Evolutionary conservation across 2,329 filamentous ascomycete genomes (phyloP).

Genomic region (Rhinocladiella similis): DNA sequence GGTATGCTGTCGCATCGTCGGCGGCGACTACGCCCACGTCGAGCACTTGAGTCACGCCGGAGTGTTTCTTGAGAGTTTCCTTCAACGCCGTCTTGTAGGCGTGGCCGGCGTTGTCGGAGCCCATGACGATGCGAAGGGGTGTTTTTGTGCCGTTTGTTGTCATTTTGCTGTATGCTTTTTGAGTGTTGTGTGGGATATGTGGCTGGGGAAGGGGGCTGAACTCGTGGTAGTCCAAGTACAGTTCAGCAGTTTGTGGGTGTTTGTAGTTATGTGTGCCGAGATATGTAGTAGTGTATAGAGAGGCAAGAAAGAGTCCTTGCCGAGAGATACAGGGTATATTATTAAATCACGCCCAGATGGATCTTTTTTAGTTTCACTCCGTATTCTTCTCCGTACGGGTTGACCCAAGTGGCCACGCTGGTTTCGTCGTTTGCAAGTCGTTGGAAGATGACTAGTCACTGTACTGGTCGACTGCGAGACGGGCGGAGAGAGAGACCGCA

Average conservation of each 20-base stretch:
- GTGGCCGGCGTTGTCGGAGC: conserved; percentile 71
- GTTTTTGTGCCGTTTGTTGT: conserved; percentile 17
- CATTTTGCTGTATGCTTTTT: conserved; percentile 8
- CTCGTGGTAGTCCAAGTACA: no score
- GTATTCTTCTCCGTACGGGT: no score
- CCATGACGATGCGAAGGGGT: conserved; percentile 61
- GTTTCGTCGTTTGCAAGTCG: no score
- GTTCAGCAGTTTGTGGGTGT: neutral
- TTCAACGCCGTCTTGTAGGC: conserved; percentile 79
- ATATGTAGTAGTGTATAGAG: no score
- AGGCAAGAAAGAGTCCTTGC: no score
- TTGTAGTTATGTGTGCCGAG: neutral
- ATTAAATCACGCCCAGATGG: no score
- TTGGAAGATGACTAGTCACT: neutral
- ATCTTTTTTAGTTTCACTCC: no score
- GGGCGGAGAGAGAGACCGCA: neutral
- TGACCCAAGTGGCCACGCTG: no score
- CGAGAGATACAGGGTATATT: no score
- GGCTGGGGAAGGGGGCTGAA: neutral
- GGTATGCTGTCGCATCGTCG: conserved; percentile 78
- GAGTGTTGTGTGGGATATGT: neutral
- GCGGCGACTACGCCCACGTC: conserved; percentile 71
- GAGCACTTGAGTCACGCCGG: conserved; percentile 65
- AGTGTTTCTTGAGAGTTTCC: conserved; percentile 66
- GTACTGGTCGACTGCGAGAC: no score